These are phyloP conservation scores for Leptodontidium sp. DNA, from an alignment of 2,329 filamentous ascomycete species.

Conservation along the genomic window DNA sequence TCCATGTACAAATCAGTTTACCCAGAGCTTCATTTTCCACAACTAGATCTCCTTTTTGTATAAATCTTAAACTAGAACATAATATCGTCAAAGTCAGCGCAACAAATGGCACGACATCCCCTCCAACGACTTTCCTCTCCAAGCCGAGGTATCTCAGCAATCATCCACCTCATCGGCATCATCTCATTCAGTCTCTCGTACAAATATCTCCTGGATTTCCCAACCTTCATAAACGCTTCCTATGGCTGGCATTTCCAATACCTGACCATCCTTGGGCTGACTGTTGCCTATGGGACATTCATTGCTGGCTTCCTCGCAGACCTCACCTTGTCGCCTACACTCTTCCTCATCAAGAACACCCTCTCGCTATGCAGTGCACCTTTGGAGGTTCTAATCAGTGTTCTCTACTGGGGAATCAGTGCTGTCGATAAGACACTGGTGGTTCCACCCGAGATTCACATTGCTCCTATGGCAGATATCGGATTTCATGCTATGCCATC, in stretches of 20 bases:
- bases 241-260: slow-evolving; percentile 65
- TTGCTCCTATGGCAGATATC: slow-evolving; percentile 65
- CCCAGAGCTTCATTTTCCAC: background rate
- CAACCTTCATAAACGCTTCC: slow-evolving; percentile 61
- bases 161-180: slow-evolving; percentile 65
- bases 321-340: slow-evolving; percentile 61
- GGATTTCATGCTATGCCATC: slow-evolving; percentile 73
- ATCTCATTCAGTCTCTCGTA: slow-evolving; percentile 63
- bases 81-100: slow-evolving; percentile 34
- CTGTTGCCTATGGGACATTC: slow-evolving; percentile 68
- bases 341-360: slow-evolving; percentile 73
- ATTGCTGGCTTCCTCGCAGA: slow-evolving; percentile 69
- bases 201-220: slow-evolving; percentile 58
- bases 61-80: background rate
- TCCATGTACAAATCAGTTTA: background rate
- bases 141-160: slow-evolving; percentile 67
- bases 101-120: slow-evolving; percentile 60
- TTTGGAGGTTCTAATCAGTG: slow-evolving; percentile 73
- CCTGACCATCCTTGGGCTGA: slow-evolving; percentile 76
- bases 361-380: slow-evolving; percentile 72
- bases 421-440: slow-evolving; percentile 61
- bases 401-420: slow-evolving; percentile 77
- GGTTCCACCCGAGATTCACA: slow-evolving; percentile 61
- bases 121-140: slow-evolving; percentile 73
- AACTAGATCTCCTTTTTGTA: slow-evolving; percentile 2